phyloP scores from a whole-genome alignment of 2,329 filamentous ascomycete genomes.

The Trichoderma afroharzianum region DNA sequence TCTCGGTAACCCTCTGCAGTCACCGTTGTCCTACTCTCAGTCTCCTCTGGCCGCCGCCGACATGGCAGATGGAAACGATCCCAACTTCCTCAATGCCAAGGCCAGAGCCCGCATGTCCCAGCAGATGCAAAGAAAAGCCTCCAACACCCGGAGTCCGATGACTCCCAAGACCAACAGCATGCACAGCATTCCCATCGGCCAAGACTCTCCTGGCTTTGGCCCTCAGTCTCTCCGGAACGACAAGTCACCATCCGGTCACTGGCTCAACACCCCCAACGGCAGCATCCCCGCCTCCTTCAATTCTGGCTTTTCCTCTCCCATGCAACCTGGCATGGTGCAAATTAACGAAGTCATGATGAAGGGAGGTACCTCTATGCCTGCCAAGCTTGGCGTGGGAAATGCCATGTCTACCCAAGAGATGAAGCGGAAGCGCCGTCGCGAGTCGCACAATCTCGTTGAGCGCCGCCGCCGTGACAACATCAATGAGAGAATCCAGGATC shows the following conservation, averaged over 20 bases:
- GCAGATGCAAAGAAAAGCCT: constrained; percentile 67
- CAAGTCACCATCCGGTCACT: constrained; percentile 82
- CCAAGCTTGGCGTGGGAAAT: constrained; percentile 65
- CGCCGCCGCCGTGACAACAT: constrained; percentile 94
- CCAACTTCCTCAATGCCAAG: constrained; percentile 60
- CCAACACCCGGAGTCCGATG: constrained; percentile 73
- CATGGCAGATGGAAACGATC: constrained; percentile 47
- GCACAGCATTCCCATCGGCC: constrained; percentile 64
- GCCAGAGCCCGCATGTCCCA: constrained; percentile 57
- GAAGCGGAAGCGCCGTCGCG: constrained; percentile 84
- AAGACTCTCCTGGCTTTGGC: constrained; percentile 68
- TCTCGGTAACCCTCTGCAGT: constrained; percentile 49
- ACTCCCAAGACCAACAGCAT: constrained; percentile 82
- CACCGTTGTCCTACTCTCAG: constrained; percentile 38
- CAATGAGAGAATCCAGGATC: constrained; percentile 95
- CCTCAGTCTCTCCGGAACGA: constrained; percentile 77
- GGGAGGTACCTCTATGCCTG: constrained; percentile 82
- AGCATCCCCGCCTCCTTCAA: constrained; percentile 83
- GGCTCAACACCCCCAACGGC: constrained; percentile 76
- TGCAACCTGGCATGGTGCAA: constrained; percentile 65
- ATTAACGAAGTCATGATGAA: constrained; percentile 88
- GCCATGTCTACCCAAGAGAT: constrained; percentile 81
- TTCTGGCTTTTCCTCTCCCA: constrained; percentile 83
- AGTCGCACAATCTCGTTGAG: constrained; percentile 96
- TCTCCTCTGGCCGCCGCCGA: constrained; percentile 44